Percentiles rank a stretch among this genome's conserved stretches.
Conservation (phyloP, 208 protist genomes). For the Vickermania ingenoplastis region DNA sequence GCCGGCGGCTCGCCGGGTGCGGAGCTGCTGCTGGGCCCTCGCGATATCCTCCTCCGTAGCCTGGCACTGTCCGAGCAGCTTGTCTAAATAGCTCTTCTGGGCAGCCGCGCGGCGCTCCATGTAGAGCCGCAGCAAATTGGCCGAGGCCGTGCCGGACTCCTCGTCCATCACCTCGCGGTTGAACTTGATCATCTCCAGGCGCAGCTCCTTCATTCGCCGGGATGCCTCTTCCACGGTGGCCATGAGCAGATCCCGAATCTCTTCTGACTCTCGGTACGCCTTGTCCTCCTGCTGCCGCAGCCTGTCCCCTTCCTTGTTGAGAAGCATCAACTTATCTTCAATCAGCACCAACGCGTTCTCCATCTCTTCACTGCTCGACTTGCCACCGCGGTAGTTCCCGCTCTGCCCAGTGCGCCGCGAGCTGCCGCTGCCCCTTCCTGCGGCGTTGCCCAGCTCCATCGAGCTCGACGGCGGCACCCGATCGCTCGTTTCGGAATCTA, state of each 20-base stretch:
- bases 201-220: slow-evolving; percentile 57
- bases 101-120: slow-evolving; percentile 49
- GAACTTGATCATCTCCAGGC: slow-evolving; percentile 61
- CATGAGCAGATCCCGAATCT: slow-evolving; percentile 43
- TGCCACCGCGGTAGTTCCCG: slow-evolving; percentile 19
- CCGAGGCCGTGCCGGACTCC: slow-evolving; percentile 19
- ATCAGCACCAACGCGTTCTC: slow-evolving; percentile 38
- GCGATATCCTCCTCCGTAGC: slow-evolving; percentile 67
- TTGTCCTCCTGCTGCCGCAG: slow-evolving; percentile 38
- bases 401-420: background rate
- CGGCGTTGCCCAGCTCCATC: slow-evolving; percentile 1
- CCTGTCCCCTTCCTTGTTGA: slow-evolving; percentile 39
- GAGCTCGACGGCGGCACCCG: slow-evolving; percentile 4
- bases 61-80: slow-evolving; percentile 75
- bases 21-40: slow-evolving; percentile 77
- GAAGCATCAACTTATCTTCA: slow-evolving; percentile 65
- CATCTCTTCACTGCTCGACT: slow-evolving; percentile 30
- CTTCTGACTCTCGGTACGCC: slow-evolving; percentile 31
- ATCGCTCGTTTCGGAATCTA: background rate
- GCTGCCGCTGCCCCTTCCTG: background rate
- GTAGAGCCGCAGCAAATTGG: slow-evolving; percentile 84
- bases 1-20: slow-evolving; percentile 85
- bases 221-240: slow-evolving; percentile 74
- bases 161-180: slow-evolving; percentile 51
- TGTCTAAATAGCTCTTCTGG: slow-evolving; percentile 79